Percentiles rank a stretch among this genome's conserved stretches.
Evolutionary conservation across 2,329 filamentous ascomycete genomes (phyloP).

Genomic region (Scedosporium apiospermum): DNA sequence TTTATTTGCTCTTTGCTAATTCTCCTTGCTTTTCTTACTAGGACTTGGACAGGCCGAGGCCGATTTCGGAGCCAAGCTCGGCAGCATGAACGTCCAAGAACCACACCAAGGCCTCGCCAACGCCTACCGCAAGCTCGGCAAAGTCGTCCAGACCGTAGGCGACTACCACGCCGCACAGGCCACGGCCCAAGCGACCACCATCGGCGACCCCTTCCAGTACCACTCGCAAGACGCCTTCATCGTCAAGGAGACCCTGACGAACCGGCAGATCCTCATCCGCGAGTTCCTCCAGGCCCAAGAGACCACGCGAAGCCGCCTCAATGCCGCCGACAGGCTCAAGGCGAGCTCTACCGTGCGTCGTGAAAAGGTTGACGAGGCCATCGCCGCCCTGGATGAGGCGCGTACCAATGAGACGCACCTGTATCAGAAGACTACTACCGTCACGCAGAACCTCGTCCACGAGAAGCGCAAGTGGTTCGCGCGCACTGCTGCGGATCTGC

Average conservation of each 20-base stretch:
- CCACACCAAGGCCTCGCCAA: slow-evolving; percentile 78
- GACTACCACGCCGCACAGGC: slow-evolving; percentile 96
- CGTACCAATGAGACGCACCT: slow-evolving; percentile 72
- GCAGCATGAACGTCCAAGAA: slow-evolving; percentile 80
- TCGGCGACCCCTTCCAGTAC: slow-evolving; percentile 89
- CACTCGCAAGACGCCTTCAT: slow-evolving; percentile 95
- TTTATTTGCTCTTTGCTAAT: slow-evolving; percentile 8
- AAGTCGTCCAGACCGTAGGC: slow-evolving; percentile 83
- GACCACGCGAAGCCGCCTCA: slow-evolving; percentile 68
- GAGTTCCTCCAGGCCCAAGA: slow-evolving; percentile 90
- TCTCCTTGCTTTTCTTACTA: slow-evolving; percentile 27
- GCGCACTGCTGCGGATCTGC: slow-evolving; percentile 74
- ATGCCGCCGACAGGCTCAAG: slow-evolving; percentile 82
- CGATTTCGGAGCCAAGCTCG: slow-evolving; percentile 85
- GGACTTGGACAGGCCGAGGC: slow-evolving; percentile 86
- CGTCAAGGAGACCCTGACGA: slow-evolving; percentile 95
- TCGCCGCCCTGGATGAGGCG: slow-evolving; percentile 80
- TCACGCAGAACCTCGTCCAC: slow-evolving; percentile 78
- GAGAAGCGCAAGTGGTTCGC: slow-evolving; percentile 90
- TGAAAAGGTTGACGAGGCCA: slow-evolving; percentile 98
- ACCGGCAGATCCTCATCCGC: slow-evolving; percentile 90
- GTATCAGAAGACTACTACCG: slow-evolving; percentile 74
- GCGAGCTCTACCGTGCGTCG: slow-evolving; percentile 75
- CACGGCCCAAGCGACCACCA: slow-evolving; percentile 88
- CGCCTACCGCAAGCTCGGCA: slow-evolving; percentile 91